These are phyloP conservation scores for Alternaria postmessia DNA, from an alignment of 2,329 filamentous ascomycete genomes.

Conservation along the genomic window DNA sequence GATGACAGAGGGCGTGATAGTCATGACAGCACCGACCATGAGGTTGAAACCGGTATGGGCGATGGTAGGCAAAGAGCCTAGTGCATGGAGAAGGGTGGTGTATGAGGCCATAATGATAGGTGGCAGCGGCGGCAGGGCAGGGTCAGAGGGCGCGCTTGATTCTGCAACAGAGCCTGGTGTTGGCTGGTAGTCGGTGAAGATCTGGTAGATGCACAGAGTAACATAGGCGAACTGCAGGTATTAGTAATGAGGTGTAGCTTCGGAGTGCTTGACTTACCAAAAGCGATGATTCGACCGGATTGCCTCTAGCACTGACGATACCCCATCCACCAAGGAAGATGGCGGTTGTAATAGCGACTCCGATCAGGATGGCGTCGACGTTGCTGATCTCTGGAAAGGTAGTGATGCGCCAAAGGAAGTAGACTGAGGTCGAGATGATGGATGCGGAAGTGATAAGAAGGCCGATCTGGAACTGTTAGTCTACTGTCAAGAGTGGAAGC, in stretches of 20 bases:
- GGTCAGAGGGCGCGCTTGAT: slow-evolving; percentile 66
- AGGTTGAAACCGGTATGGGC: slow-evolving; percentile 86
- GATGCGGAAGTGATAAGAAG: slow-evolving; percentile 88
- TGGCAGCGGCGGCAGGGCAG: slow-evolving; percentile 95
- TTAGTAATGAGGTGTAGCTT: slow-evolving; percentile 12
- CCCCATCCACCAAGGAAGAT: slow-evolving; percentile 94
- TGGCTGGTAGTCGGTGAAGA: slow-evolving; percentile 97
- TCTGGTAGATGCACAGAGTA: slow-evolving; percentile 98
- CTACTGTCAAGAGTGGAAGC: neutral
- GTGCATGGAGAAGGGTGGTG: slow-evolving; percentile 83
- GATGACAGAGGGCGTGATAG: slow-evolving; percentile 93
- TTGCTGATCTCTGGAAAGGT: slow-evolving; percentile 94
- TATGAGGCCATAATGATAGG: slow-evolving; percentile 99
- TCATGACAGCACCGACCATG: slow-evolving; percentile 89
- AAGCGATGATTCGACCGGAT: slow-evolving; percentile 92
- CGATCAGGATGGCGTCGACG: slow-evolving; percentile 90
- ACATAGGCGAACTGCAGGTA: slow-evolving; percentile 80
- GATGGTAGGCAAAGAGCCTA: slow-evolving; percentile 83
- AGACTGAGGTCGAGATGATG: slow-evolving; percentile 90
- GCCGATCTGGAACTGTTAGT: slow-evolving; percentile 72
- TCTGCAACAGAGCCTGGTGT: slow-evolving; percentile 66
- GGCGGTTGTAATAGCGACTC: slow-evolving; percentile 88
- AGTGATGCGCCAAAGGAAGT: slow-evolving; percentile 95
- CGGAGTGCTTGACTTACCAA: slow-evolving; percentile 57
- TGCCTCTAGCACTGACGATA: slow-evolving; percentile 91